Conservation (phyloP, 495 filamentous ascomycete species). For the Pseudotulostoma volvatum region DNA sequence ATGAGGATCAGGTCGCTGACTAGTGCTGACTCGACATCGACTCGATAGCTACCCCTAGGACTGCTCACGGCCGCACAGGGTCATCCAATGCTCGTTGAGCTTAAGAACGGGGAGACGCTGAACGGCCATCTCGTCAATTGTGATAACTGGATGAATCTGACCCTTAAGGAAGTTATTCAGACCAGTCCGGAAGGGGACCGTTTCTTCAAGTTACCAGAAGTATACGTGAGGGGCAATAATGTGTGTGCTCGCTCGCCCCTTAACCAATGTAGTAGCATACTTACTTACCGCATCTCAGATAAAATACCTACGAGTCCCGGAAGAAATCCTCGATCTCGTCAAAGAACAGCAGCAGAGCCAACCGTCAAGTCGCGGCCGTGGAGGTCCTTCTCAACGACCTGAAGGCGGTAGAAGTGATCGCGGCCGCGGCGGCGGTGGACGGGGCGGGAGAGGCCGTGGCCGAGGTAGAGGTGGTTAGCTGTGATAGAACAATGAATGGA, state of each 20-base stretch:
- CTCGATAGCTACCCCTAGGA: conserved; percentile 65
- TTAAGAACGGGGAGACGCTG: conserved; percentile 95
- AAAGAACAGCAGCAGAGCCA: conserved; percentile 78
- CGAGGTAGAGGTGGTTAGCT: conserved; percentile 30
- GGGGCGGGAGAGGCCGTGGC: conserved; percentile 36
- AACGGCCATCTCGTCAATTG: conserved; percentile 92
- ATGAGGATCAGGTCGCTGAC: too few relatives aligned
- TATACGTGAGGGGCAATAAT: conserved; percentile 93
- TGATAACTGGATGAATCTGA: conserved; percentile 99
- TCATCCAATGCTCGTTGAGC: conserved; percentile 97
- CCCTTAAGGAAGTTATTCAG: conserved; percentile 92
- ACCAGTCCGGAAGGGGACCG: conserved; percentile 89
- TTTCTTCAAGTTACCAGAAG: conserved; percentile 79
- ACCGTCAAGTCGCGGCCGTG: conserved; percentile 50
- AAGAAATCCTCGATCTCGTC: conserved; percentile 85
- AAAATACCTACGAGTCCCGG: conserved; percentile 91
- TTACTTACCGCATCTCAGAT: conserved; percentile 41
- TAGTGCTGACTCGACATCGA: neutral
- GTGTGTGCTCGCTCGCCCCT: conserved; percentile 32
- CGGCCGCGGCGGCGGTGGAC: conserved; percentile 29
- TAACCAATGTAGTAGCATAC: neutral
- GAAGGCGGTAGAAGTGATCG: conserved; percentile 43
- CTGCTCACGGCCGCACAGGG: conserved; percentile 90
- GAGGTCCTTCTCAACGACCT: conserved; percentile 45
- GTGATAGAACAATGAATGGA: conserved; percentile 5